A percentile compares a stretch with the other conserved stretches of the same genome.
phyloP scores from a whole-genome alignment of 768 basidiomycete genomes.

The Fomitopsis pulvina region DNA sequence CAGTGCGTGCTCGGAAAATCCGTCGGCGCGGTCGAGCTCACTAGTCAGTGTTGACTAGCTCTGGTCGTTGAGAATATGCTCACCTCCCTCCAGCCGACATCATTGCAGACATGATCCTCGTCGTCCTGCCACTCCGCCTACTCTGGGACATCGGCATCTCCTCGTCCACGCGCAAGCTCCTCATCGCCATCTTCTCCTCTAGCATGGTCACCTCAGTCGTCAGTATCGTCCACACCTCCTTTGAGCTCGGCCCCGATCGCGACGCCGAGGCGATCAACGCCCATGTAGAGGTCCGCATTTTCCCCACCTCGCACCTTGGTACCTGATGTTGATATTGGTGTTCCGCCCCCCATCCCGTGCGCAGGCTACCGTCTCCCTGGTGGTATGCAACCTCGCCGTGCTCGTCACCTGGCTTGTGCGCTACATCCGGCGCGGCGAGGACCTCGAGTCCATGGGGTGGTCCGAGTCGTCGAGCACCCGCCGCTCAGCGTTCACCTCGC shows the following conservation, averaged over 20 bases:
- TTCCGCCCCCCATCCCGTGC: not conserved
- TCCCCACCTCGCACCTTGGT: too few species aligned
- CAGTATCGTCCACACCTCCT: conserved; percentile 13
- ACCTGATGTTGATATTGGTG: too few species aligned
- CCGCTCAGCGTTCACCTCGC: conserved; percentile 3
- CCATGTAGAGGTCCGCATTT: conserved; percentile 8
- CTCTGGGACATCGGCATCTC: conserved; percentile 8
- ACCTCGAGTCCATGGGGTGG: conserved; percentile 5
- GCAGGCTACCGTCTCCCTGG: conserved; percentile 10
- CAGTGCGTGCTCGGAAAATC: conserved; percentile 13
- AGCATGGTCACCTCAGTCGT: conserved; percentile 13
- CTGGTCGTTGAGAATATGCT: not conserved
- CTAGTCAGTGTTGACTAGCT: conserved; percentile 4
- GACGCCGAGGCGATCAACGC: conserved; percentile 10
- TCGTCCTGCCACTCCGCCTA: conserved; percentile 8
- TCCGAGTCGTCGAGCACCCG: not conserved
- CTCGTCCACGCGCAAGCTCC: conserved; percentile 2
- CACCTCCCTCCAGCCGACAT: conserved; percentile 8
- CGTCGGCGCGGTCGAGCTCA: conserved; percentile 11
- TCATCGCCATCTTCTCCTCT: conserved; percentile 13
- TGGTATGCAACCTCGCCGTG: conserved; percentile 15
- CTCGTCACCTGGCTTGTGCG: conserved; percentile 13
- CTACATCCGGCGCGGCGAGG: conserved; percentile 6
- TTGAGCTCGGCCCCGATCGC: conserved; percentile 10
- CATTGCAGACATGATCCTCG: conserved; percentile 10